Base-by-base conservation (phyloP, 2,329 filamentous ascomycete genomes). In the Aspergillus terreus region DNA sequence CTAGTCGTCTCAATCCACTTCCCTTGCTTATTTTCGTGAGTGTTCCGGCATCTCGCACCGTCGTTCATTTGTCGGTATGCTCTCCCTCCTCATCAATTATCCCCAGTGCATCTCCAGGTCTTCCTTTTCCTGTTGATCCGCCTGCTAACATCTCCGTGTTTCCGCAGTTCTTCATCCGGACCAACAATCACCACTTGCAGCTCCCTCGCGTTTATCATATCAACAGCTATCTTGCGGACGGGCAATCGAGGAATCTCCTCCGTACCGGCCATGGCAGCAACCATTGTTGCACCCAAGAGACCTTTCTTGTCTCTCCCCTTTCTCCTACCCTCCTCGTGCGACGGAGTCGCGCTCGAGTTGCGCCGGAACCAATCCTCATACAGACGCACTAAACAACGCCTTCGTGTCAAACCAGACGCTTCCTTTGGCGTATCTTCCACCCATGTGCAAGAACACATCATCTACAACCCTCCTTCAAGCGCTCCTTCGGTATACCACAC, bases 381-480 rank as follows among this genome's bases (percentile, higher is more conserved):
- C 58, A 71, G 77, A 46, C 75, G 78, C 47, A 74, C 74, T 51
- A 78, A 78, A 60, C 74, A 78, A 59, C 70, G 71, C 23, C 71
- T 80, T 47, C 76, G 77, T 41, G 69, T 79, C 47, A 78, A 76
- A 59, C 77, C 78, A n/a, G 77, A 79, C 64, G 69, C 73, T 11
- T 77, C 76, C n/a, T 80, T 80, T 59, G 69, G 69, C 14, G 57
- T 61, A 9, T 67, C 74, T 5, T 61, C 61, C 17, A 63, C 66
- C 46, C 66, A 71, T 54, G 56, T 62, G 17, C 70, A 72, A 54
- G 77, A 82, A 52, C 78, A 81, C 62, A 83, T 85, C 64, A 77
- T 87, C 65, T 83, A 82, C 76, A 87, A 87, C 59, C 84, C 84
- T 33, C 84, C 84, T 1, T 82, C 83, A 6, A 81, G 82, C 25